Evolutionary conservation across 176 grass and related monocot genomes (phyloP), one percentile per base, ranked within the genome.

Genomic region (Oryza longistaminata): DNA sequence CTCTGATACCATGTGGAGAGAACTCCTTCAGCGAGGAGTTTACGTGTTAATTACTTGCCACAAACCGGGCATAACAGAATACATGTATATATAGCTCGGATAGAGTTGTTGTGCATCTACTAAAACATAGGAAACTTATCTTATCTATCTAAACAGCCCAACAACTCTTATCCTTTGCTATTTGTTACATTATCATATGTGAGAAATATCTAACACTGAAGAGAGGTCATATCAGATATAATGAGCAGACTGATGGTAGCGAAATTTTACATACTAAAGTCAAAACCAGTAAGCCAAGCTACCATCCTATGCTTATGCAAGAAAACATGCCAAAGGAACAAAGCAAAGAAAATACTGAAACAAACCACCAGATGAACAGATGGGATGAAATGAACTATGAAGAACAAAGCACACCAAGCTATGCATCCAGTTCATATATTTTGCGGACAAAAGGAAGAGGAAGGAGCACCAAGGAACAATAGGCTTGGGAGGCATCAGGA

Each of bases 401-500:
- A 13, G 73, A 83, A 66, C 1, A 4, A 58, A 37, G 34, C 16
- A 71, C 34, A 34, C 25, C 35, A 58, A 35, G 55, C 34, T 27
- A 68, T 45, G 14, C 39, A 68, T 68, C 19, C 13, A 25, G 34
- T 62, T 85, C 53, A 58, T 21, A 42, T 87, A 16, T 26, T 60
- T 27, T 48, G 61, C 17, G 26, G 35, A 31, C 61, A 21, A 66
- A 88, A 74, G 68, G 60, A 84, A 88, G 45, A 74, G 70, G 62
- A 75, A 85, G 76, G 21, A 75, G 64, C 62, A 85, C 82, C 70
- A n/a, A 80, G 48, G 26, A 68, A 61, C 19, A 0, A 80, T 74
- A 84, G 69, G 75, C 70, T 68, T 85, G 70, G 25, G 75, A 89
- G 70, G 76, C 87, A 85, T 84, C 76, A 85, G 76, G 81, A 85